Percentiles rank a stretch among this genome's conserved stretches.
Evolutionary conservation across 306 rosid genomes (phyloP).

Genomic region (Pterocarpus santalinus): DNA sequence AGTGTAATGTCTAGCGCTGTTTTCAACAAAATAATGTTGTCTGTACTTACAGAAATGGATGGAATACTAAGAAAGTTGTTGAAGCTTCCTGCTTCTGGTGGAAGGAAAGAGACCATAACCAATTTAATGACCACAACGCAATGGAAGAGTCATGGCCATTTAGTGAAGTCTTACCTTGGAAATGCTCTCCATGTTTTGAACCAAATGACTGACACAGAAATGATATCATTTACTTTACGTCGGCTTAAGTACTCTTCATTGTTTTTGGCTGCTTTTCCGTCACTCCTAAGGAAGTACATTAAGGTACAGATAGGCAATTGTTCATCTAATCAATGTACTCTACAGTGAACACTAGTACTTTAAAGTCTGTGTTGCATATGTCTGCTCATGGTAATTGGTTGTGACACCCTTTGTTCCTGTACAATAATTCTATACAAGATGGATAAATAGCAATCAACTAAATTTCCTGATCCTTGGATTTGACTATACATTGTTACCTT

Average conservation of each 20-base stretch:
- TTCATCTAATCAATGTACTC: slow-evolving; percentile 24
- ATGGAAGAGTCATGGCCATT: slow-evolving; percentile 78
- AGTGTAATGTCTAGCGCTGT: slow-evolving; percentile 84
- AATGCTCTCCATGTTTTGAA: slow-evolving; percentile 89
- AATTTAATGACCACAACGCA: slow-evolving; percentile 71
- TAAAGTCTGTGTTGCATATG: slow-evolving; percentile 36
- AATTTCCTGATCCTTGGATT: slow-evolving; percentile 7
- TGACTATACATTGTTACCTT: slow-evolving; percentile 1
- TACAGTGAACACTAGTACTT: background rate
- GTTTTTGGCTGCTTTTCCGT: slow-evolving; percentile 88
- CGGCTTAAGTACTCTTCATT: slow-evolving; percentile 82
- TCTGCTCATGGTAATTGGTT: slow-evolving; percentile 40
- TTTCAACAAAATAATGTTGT: slow-evolving; percentile 87
- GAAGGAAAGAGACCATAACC: slow-evolving; percentile 79
- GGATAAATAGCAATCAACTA: slow-evolving; percentile 14
- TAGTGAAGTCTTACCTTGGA: slow-evolving; percentile 95
- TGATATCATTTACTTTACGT: slow-evolving; percentile 88
- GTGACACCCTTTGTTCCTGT: slow-evolving; percentile 6
- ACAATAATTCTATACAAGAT: slow-evolving; percentile 19
- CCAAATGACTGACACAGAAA: slow-evolving; percentile 94
- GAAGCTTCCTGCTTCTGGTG: slow-evolving; percentile 84
- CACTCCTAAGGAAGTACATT: slow-evolving; percentile 82
- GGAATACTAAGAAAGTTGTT: slow-evolving; percentile 79
- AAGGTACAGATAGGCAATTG: slow-evolving; percentile 65
- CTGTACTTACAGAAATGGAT: slow-evolving; percentile 89